Evolutionary conservation across 2,329 filamentous ascomycete species (phyloP).

Genomic region (Pseudogymnoascus sp.): DNA sequence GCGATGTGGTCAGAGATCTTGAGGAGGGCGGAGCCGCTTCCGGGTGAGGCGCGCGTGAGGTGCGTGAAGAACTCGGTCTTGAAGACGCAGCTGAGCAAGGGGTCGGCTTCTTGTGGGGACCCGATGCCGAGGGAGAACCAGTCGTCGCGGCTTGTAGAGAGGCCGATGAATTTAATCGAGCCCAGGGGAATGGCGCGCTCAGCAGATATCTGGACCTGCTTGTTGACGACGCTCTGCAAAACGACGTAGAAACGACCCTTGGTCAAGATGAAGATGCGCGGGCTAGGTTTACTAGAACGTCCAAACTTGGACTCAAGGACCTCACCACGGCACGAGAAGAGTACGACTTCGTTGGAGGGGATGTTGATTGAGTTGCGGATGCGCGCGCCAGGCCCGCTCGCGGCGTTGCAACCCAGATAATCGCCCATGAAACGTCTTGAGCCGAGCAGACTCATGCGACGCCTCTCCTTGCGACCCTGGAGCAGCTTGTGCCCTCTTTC

Average conservation of each 20-base stretch:
- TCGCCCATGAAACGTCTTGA: constrained; percentile 90
- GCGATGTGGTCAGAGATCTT: constrained; percentile 80
- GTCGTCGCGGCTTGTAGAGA: constrained; percentile 79
- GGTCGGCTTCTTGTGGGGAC: constrained; percentile 86
- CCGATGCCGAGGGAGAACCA: constrained; percentile 92
- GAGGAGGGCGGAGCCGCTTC: constrained; percentile 62
- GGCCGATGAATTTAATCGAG: constrained; percentile 78
- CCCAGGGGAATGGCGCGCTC: constrained; percentile 79
- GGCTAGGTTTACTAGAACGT: constrained; percentile 86
- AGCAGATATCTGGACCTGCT: constrained; percentile 70
- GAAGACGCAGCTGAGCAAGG: constrained; percentile 85
- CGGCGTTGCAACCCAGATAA: constrained; percentile 82
- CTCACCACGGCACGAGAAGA: constrained; percentile 90
- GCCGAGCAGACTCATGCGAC: constrained; percentile 83
- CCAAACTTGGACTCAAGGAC: constrained; percentile 90
- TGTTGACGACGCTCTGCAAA: constrained; percentile 73
- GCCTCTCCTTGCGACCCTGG: constrained; percentile 78
- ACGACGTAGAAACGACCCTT: constrained; percentile 83
- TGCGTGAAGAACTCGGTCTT: constrained; percentile 98
- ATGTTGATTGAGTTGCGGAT: constrained; percentile 70
- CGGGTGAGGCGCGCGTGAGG: constrained; percentile 67
- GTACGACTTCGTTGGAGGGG: constrained; percentile 60
- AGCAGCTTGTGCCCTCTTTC: constrained; percentile 81
- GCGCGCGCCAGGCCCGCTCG: constrained; percentile 69
- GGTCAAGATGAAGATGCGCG: constrained; percentile 77